These are phyloP conservation scores for Fragosphaeria purpurea DNA, from an alignment of 2,329 filamentous ascomycete genomes.

Conservation along the genomic window DNA sequence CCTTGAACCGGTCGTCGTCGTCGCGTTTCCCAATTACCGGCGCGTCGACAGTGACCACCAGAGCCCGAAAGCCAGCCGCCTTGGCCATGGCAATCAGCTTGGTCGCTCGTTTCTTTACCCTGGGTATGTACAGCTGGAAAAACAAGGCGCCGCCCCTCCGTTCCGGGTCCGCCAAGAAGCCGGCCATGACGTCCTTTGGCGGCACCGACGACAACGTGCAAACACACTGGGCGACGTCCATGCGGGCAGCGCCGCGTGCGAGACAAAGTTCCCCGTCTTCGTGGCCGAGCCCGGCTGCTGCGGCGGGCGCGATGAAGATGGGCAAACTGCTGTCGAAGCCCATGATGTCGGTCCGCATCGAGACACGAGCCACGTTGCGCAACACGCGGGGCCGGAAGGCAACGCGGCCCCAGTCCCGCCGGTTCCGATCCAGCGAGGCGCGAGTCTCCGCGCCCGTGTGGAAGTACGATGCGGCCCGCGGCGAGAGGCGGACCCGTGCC, in stretches of 20 bases:
- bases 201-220: constrained; percentile 8
- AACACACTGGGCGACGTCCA: constrained; percentile 12
- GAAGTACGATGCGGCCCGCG: constrained; percentile 6
- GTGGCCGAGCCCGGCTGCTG: constrained; percentile 8
- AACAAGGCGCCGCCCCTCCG: constrained; percentile 6
- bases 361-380: background rate
- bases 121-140: constrained; percentile 11
- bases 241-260: constrained; percentile 8
- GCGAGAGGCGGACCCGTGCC: background rate
- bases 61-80: constrained; percentile 5
- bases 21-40: constrained; percentile 9
- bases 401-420: constrained; percentile 7
- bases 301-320: constrained; percentile 11
- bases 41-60: constrained; percentile 10
- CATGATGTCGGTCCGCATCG: constrained; percentile 5
- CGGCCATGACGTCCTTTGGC: constrained; percentile 2
- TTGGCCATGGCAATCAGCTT: constrained; percentile 7
- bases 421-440: constrained; percentile 5
- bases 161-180: background rate
- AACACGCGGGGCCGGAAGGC: constrained; percentile 9
- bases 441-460: constrained; percentile 5
- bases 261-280: constrained; percentile 10
- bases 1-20: constrained; percentile 3
- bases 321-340: constrained; percentile 7
- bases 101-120: background rate